A percentile compares a stretch with the other conserved stretches of the same genome.
Conservation (phyloP, 2,329 filamentous ascomycete species). For the Penicillium sclerotiorum region DNA sequence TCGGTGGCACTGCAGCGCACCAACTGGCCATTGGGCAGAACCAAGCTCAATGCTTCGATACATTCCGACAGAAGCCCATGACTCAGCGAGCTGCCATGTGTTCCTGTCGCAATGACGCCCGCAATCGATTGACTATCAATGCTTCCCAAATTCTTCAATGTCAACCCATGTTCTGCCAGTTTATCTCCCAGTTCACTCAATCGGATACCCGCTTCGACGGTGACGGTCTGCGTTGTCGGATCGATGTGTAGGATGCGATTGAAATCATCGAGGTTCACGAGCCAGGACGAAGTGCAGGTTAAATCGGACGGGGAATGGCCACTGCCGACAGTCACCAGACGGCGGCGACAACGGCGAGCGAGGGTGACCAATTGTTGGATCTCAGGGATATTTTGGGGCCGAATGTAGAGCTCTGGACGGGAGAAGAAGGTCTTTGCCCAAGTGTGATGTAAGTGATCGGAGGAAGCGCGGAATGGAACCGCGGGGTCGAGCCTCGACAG, state of each 20-base stretch:
- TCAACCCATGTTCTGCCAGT: slow-evolving; percentile 74
- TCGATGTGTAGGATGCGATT: slow-evolving; percentile 72
- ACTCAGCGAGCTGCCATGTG: slow-evolving; percentile 81
- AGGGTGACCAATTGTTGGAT: slow-evolving; percentile 81
- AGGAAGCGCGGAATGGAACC: slow-evolving; percentile 75
- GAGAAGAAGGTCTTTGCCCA: slow-evolving; percentile 95
- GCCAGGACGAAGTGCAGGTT: slow-evolving; percentile 91
- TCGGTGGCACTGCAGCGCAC: slow-evolving; percentile 68
- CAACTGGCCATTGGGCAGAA: slow-evolving; percentile 76
- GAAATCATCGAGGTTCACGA: slow-evolving; percentile 88
- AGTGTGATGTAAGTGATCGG: slow-evolving; percentile 78
- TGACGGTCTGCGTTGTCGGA: slow-evolving; percentile 64
- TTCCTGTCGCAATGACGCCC: slow-evolving; percentile 89
- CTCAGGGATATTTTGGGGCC: slow-evolving; percentile 76
- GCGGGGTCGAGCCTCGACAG: slow-evolving; percentile 61
- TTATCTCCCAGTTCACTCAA: slow-evolving; percentile 72
- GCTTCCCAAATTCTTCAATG: slow-evolving; percentile 89
- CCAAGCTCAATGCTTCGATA: slow-evolving; percentile 73
- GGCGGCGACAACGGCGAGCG: slow-evolving; percentile 76
- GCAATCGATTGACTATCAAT: slow-evolving; percentile 94
- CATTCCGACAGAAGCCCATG: slow-evolving; percentile 85
- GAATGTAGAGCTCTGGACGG: slow-evolving; percentile 86
- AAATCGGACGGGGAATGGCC: slow-evolving; percentile 90
- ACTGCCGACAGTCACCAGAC: slow-evolving; percentile 83
- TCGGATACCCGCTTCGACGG: slow-evolving; percentile 86